phyloP scores from a whole-genome alignment of 2,329 filamentous ascomycete genomes.

The Stagonosporopsis chrysanthemi region DNA sequence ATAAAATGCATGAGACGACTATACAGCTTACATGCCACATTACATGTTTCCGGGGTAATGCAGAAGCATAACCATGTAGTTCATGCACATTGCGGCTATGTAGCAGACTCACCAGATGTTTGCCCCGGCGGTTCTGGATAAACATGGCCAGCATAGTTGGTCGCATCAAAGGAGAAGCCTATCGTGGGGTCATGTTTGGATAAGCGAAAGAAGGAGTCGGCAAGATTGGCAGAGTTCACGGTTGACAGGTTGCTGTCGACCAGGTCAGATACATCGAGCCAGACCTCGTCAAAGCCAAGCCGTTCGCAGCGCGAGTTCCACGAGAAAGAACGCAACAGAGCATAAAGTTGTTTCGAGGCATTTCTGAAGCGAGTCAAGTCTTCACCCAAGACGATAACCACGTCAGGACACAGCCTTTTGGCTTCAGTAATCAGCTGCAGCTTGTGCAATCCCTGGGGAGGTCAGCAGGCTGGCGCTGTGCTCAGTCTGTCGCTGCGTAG shows the following conservation, averaged over 20 bases:
- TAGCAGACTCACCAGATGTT: constrained; percentile 31
- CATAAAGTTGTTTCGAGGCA: constrained; percentile 81
- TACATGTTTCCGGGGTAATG: constrained; percentile 7
- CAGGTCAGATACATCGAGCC: constrained; percentile 84
- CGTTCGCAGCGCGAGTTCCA: constrained; percentile 83
- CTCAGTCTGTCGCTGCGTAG: background rate
- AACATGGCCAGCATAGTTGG: constrained; percentile 69
- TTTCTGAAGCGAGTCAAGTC: constrained; percentile 77
- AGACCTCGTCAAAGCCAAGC: constrained; percentile 90
- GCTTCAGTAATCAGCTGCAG: constrained; percentile 86
- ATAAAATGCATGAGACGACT: constrained; percentile 2
- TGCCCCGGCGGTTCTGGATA: constrained; percentile 53
- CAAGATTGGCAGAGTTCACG: constrained; percentile 71
- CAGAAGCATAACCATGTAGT: constrained; percentile 4
- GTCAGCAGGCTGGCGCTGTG: constrained; percentile 34
- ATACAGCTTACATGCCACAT: constrained; percentile 2
- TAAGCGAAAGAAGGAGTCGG: constrained; percentile 80
- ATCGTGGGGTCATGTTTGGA: constrained; percentile 74
- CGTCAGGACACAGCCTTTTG: constrained; percentile 78
- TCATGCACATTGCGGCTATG: constrained; percentile 7
- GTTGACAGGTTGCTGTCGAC: constrained; percentile 80
- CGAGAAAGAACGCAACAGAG: constrained; percentile 73
- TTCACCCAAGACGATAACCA: constrained; percentile 85
- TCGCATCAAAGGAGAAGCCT: constrained; percentile 84
- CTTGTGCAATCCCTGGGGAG: constrained; percentile 68